These are phyloP conservation scores for Tubosaeta sp. DNA, from an alignment of 768 basidiomycete species.

Conservation along the genomic window DNA sequence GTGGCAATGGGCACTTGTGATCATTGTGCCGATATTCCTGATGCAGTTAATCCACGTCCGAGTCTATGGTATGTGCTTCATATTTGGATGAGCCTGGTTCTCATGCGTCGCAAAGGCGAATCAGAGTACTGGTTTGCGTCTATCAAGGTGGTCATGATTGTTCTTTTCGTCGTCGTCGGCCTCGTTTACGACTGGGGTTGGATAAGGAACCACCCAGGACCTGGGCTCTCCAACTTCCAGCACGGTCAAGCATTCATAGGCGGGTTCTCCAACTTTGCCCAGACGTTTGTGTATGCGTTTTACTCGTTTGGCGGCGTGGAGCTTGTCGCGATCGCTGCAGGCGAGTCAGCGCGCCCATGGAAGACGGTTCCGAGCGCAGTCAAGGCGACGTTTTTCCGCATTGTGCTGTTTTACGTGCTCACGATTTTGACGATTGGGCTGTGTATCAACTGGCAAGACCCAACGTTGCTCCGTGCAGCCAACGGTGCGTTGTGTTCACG, in stretches of 20 bases:
- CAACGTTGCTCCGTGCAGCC: slow-evolving; percentile 46
- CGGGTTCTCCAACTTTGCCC: slow-evolving; percentile 48
- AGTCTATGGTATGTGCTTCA: slow-evolving; percentile 43
- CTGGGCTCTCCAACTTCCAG: slow-evolving; percentile 49
- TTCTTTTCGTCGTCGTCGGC: slow-evolving; percentile 59
- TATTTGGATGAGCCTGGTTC: neutral
- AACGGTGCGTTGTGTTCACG: slow-evolving; percentile 30
- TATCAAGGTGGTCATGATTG: slow-evolving; percentile 59
- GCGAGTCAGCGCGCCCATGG: slow-evolving; percentile 61
- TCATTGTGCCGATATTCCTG: slow-evolving; percentile 50
- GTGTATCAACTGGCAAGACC: slow-evolving; percentile 58
- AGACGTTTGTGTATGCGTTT: slow-evolving; percentile 64
- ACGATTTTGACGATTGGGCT: slow-evolving; percentile 63
- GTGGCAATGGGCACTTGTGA: slow-evolving; percentile 55
- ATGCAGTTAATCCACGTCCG: slow-evolving; percentile 55
- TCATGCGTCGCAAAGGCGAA: slow-evolving; percentile 42
- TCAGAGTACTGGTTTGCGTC: slow-evolving; percentile 62
- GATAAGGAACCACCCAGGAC: slow-evolving; percentile 53
- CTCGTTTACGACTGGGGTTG: slow-evolving; percentile 63
- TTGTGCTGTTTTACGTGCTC: slow-evolving; percentile 60
- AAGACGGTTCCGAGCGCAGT: slow-evolving; percentile 61
- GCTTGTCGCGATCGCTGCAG: slow-evolving; percentile 69
- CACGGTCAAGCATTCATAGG: slow-evolving; percentile 50
- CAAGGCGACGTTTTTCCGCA: slow-evolving; percentile 65
- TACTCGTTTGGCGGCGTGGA: slow-evolving; percentile 70